Percentiles rank a stretch among this genome's conserved stretches.
phyloP scores from a whole-genome alignment of 1,284 basidiomycete species.

The Cryptococcus hybrid region DNA sequence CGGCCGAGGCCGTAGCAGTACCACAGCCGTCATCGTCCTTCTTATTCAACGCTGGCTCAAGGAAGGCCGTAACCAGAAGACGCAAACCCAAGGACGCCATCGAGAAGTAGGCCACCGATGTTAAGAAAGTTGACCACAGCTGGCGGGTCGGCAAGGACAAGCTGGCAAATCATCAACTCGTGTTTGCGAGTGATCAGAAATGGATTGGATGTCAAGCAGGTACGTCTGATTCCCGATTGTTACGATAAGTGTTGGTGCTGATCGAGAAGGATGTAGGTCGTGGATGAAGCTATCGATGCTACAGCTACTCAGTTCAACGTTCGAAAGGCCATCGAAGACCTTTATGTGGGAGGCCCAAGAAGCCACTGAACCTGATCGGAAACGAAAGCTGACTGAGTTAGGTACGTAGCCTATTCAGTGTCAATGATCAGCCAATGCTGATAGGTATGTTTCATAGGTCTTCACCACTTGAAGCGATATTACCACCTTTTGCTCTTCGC shows the following conservation, averaged over 20 bases:
- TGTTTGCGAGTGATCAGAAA: slow-evolving; percentile 88
- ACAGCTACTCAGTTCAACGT: slow-evolving; percentile 80
- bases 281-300: slow-evolving; percentile 89
- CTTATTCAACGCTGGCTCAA: slow-evolving; percentile 86
- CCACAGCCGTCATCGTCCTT: slow-evolving; percentile 82
- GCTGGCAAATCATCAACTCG: slow-evolving; percentile 66
- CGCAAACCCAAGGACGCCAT: slow-evolving; percentile 13
- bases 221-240: slow-evolving; percentile 19
- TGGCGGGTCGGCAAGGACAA: slow-evolving; percentile 25
- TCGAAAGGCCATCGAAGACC: slow-evolving; percentile 85
- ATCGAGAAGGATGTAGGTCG: slow-evolving; percentile 51
- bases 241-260: slow-evolving; percentile 11
- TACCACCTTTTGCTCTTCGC: slow-evolving; percentile 93
- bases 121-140: slow-evolving; percentile 6
- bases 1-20: slow-evolving; percentile 87
- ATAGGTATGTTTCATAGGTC: slow-evolving; percentile 49
- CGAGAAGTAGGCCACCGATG: slow-evolving; percentile 8
- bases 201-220: slow-evolving; percentile 78
- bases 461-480: slow-evolving; percentile 80
- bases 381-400: slow-evolving; percentile 64
- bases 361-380: slow-evolving; percentile 67
- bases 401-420: slow-evolving; percentile 52
- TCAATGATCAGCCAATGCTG: slow-evolving; percentile 10
- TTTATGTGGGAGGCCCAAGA: slow-evolving; percentile 64
- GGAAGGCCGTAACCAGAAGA: slow-evolving; percentile 17